These are phyloP conservation scores for Bruguiera hainesii DNA, from an alignment of 441 rosid genomes.

Conservation along the genomic window DNA sequence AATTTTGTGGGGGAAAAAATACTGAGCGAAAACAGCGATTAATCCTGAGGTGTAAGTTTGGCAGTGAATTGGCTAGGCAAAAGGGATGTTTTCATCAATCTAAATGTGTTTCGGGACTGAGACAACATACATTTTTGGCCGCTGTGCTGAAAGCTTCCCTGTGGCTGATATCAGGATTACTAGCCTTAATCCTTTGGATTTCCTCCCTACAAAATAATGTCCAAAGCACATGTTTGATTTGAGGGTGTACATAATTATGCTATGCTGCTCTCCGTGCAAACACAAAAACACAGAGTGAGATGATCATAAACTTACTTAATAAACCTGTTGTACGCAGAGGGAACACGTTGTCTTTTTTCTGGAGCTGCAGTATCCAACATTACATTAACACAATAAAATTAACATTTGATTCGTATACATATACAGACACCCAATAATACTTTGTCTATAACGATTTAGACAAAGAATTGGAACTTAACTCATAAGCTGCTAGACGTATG, in stretches of 20 bases:
- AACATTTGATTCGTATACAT: no score
- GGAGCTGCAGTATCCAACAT: slow-evolving; percentile 55
- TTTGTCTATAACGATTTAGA: no score
- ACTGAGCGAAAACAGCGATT: no score
- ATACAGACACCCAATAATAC: no score
- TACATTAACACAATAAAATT: neutral
- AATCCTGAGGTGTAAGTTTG: no score
- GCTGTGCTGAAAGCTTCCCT: slow-evolving; percentile 99
- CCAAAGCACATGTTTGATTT: neutral
- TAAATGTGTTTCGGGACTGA: no score
- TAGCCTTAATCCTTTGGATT: slow-evolving; percentile 93
- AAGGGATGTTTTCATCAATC: no score
- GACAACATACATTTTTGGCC: slow-evolving; percentile 72
- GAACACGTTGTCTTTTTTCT: slow-evolving; percentile 89
- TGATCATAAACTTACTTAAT: slow-evolving; percentile 61
- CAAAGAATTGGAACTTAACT: no score
- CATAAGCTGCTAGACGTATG: no score
- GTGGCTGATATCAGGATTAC: slow-evolving; percentile 93
- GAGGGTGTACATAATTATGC: neutral
- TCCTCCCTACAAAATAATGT: slow-evolving; percentile 59
- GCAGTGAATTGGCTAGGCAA: no score
- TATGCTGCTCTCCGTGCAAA: neutral
- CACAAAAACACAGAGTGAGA: neutral
- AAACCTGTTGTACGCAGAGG: slow-evolving; percentile 95
- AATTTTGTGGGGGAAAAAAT: no score